A percentile compares a stretch with the other conserved stretches of the same genome.
These are phyloP conservation scores for Monilinia aucupariae DNA, from an alignment of 2,329 filamentous ascomycete species.

Conservation along the genomic window DNA sequence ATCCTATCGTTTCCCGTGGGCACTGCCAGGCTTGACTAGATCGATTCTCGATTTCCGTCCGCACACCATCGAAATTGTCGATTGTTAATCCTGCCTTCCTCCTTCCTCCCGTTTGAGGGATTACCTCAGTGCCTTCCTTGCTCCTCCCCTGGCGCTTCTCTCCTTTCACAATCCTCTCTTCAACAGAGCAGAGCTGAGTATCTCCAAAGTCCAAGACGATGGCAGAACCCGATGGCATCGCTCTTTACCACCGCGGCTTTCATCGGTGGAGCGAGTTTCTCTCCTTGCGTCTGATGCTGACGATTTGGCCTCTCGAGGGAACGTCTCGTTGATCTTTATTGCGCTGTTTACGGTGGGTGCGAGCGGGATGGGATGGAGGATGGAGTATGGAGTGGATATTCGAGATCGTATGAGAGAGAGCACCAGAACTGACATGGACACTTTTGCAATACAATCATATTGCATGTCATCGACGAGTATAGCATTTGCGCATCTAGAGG, in stretches of 20 bases:
- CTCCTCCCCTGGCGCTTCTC: slow-evolving; percentile 38
- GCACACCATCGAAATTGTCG: not conserved
- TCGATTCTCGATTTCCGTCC: not conserved
- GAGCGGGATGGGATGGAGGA: slow-evolving; percentile 54
- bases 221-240: slow-evolving; percentile 21
- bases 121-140: too few relatives aligned
- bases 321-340: slow-evolving; percentile 44
- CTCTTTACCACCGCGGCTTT: slow-evolving; percentile 42
- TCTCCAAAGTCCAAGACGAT: slow-evolving; percentile 6
- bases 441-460: too few relatives aligned
- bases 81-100: slow-evolving; percentile 40
- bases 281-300: slow-evolving; percentile 48
- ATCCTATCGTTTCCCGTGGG: not conserved
- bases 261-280: slow-evolving; percentile 42
- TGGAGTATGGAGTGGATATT: too few relatives aligned
- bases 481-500: too few relatives aligned
- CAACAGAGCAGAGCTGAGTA: slow-evolving; percentile 45
- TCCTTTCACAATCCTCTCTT: slow-evolving; percentile 36
- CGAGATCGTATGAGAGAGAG: too few relatives aligned
- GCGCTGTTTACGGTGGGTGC: slow-evolving; percentile 48
- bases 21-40: too few relatives aligned
- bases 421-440: too few relatives aligned
- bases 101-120: too few relatives aligned
- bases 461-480: too few relatives aligned
- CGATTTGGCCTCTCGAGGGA: slow-evolving; percentile 43